These are phyloP conservation scores for Dianthus caryophyllus DNA, from an alignment of 148 eudicot genomes.

Conservation along the genomic window DNA sequence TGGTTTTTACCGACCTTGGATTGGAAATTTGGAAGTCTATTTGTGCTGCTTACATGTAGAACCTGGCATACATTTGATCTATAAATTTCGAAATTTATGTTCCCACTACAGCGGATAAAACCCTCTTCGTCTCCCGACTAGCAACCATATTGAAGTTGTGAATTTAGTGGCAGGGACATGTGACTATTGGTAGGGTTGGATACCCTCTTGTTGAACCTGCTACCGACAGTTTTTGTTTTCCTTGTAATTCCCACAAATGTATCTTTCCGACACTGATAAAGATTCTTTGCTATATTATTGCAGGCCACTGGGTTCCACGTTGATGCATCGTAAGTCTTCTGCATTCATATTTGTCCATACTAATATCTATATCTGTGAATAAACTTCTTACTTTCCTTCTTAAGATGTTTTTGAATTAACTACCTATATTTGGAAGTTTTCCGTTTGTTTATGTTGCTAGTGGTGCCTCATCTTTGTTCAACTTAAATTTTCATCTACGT, in stretches of 20 bases:
- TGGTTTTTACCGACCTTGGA: neutral
- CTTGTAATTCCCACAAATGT: conserved; percentile 12
- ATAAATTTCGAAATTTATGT: neutral
- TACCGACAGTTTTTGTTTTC: conserved; percentile 11
- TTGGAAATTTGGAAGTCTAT: neutral
- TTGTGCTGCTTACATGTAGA: neutral
- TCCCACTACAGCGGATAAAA: conserved; percentile 4
- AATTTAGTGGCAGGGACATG: conserved; percentile 16
- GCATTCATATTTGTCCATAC: no score
- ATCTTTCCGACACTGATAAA: conserved; percentile 24
- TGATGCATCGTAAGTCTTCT: neutral
- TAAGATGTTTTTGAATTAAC: no score
- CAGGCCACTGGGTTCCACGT: conserved; percentile 3
- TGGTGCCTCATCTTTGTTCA: no score
- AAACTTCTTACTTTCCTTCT: no score
- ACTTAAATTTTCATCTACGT: no score
- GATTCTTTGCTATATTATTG: conserved; percentile 18
- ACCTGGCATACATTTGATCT: neutral
- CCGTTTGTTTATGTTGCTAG: no score
- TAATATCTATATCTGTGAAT: no score
- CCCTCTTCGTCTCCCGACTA: neutral
- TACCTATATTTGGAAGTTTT: no score
- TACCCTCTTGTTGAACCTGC: conserved; percentile 2
- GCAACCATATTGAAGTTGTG: conserved; percentile 8
- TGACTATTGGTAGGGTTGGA: conserved; percentile 13